These are phyloP conservation scores for Leccinum barrowsii DNA, from an alignment of 768 basidiomycete species.

Conservation along the genomic window DNA sequence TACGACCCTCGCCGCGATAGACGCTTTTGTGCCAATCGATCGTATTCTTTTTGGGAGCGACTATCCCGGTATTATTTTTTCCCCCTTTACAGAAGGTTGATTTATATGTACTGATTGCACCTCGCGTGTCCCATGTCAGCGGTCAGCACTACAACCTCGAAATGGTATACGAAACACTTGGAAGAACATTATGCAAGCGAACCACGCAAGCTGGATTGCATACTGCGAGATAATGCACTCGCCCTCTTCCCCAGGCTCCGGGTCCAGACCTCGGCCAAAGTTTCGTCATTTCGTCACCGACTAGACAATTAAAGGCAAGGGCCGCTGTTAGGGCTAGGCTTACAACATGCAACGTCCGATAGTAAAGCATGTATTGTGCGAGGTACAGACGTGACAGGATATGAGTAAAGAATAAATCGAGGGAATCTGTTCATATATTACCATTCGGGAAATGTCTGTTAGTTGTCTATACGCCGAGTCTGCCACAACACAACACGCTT, in stretches of 20 bases:
- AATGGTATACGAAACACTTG: slow-evolving; percentile 60
- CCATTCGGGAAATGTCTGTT: slow-evolving; percentile 5
- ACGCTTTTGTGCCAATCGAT: slow-evolving; percentile 46
- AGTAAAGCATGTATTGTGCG: slow-evolving; percentile 20
- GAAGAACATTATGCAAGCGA: slow-evolving; percentile 46
- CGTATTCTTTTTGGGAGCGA: slow-evolving; percentile 71
- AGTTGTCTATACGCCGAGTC: slow-evolving; percentile 56
- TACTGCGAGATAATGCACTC: slow-evolving; percentile 51
- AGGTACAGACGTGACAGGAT: slow-evolving; percentile 28
- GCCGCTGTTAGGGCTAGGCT: background rate
- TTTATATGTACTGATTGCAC: slow-evolving; percentile 1
- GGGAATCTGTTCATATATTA: slow-evolving; percentile 25
- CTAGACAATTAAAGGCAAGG: background rate
- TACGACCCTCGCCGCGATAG: slow-evolving; percentile 47
- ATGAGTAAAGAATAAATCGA: slow-evolving; percentile 23
- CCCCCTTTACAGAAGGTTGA: background rate
- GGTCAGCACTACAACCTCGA: slow-evolving; percentile 49
- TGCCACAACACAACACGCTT: slow-evolving; percentile 24
- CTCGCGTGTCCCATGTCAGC: slow-evolving; percentile 36
- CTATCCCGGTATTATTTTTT: slow-evolving; percentile 56
- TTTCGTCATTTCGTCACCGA: background rate
- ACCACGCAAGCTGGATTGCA: slow-evolving; percentile 35
- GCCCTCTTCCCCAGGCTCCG: slow-evolving; percentile 46
- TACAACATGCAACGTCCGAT: slow-evolving; percentile 7
- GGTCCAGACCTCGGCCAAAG: background rate